Evolutionary conservation across 768 basidiomycete species (phyloP).

Genomic region (Phylloporus arenicola): DNA sequence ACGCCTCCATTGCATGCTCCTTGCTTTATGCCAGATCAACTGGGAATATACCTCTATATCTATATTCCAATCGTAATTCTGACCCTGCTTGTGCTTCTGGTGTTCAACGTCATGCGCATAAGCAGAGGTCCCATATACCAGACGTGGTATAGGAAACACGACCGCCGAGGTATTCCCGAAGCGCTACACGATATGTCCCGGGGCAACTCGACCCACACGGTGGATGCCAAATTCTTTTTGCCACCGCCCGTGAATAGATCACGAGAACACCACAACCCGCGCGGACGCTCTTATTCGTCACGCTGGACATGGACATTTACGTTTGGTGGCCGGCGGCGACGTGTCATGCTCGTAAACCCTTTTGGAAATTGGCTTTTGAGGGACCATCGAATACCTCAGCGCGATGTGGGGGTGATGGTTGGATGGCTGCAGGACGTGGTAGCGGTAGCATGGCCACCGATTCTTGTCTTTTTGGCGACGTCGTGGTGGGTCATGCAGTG

Average conservation of each 20-base stretch:
- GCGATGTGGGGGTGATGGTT: conserved; percentile 22
- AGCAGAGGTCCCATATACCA: conserved; percentile 5
- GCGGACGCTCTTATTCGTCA: conserved; percentile 11
- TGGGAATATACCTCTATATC: conserved; percentile 65
- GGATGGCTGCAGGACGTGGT: conserved; percentile 30
- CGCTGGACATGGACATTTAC: conserved; percentile 24
- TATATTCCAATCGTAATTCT: conserved; percentile 66
- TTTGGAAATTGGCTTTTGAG: conserved; percentile 8
- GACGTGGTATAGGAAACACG: conserved; percentile 3
- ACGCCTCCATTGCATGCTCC: conserved; percentile 46
- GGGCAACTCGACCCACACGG: neutral
- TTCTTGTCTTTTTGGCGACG: conserved; percentile 27
- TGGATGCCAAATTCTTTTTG: conserved; percentile 11
- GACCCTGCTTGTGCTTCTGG: conserved; percentile 48
- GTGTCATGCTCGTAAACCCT: conserved; percentile 19
- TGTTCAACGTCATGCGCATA: conserved; percentile 19
- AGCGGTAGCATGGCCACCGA: conserved; percentile 35
- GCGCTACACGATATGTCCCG: conserved; percentile 9
- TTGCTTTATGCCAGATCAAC: conserved; percentile 82
- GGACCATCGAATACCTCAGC: conserved; percentile 9
- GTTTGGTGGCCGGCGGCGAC: conserved; percentile 21
- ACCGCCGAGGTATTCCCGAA: conserved; percentile 9
- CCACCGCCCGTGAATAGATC: conserved; percentile 16
- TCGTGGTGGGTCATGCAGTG: conserved; percentile 32
- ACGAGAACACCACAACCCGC: conserved; percentile 5